Base-by-base conservation (phyloP, 768 basidiomycete species). In the Termitomyces sp. region DNA sequence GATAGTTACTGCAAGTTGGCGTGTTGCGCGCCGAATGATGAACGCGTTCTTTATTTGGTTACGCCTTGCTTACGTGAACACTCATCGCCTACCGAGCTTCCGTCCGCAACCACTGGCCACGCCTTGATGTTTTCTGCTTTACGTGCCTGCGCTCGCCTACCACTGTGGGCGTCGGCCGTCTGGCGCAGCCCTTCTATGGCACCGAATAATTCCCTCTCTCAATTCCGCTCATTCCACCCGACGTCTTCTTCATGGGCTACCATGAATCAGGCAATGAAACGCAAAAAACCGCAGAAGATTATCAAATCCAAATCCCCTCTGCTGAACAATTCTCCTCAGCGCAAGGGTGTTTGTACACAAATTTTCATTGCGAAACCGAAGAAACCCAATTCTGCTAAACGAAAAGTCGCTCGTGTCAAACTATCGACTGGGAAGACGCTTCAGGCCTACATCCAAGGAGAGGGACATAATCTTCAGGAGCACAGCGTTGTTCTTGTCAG, bases 301-400 rank as follows among this genome's bases (percentile, higher is more conserved):
- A 63, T 71, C 46, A 81, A 83, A 62, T 74, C 82, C n/a, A 83
- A 78, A 63, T 86, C 95, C 0, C 97, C 97, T 0, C 82, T 95
- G 10, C 81, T 99, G 17, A 75, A 89, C 53, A 76, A 70, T 26
- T 87, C 83, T 66, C 91, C 89, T 7, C 95, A 98, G 74, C 83
- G 85, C 65, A 97, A 97, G 67, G 97, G 91, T 47, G 94, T 99
- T 58, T 91, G 91, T 70, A 83, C 87, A 41, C 84, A 86, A 61
- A 78, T 93, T 41, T 83, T 86, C 63, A 91, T 85, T 52, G 83
- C 81, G 62, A 91, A 86, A 64, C 97, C 97, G 23, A 97, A 94
- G 78, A 99, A 99, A 68, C 97, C 97, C 60, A 99, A 99, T 72
- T 98, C 96, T 11, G 95, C 95, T 38, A 94, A 97, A 67, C 91